These are phyloP conservation scores for Dujonia santamariae DNA, from an alignment of 1,139 yeast genomes.

Conservation along the genomic window DNA sequence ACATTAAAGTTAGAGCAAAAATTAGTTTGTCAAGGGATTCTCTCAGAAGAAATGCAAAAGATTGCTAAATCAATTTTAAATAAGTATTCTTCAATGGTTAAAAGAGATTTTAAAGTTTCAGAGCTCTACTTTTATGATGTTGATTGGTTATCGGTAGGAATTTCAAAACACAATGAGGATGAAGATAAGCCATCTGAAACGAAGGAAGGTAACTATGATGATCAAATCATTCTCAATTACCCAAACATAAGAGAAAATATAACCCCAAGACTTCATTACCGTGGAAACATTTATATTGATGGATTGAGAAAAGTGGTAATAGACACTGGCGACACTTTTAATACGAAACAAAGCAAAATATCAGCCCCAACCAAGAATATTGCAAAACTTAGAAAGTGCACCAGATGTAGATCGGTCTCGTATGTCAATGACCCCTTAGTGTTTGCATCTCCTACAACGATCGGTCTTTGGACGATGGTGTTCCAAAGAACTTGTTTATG, in stretches of 20 bases:
- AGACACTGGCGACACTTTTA: slow-evolving; percentile 13
- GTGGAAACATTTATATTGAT: slow-evolving; percentile 33
- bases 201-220: not conserved
- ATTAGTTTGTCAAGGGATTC: slow-evolving; percentile 59
- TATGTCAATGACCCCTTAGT: slow-evolving; percentile 45
- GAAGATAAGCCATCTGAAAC: slow-evolving; percentile 9
- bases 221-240: slow-evolving; percentile 8
- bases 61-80: slow-evolving; percentile 30
- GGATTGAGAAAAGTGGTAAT: slow-evolving; percentile 43
- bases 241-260: slow-evolving; percentile 10
- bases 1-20: slow-evolving; percentile 58
- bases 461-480: slow-evolving; percentile 67
- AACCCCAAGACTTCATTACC: slow-evolving; percentile 21
- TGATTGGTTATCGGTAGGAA: slow-evolving; percentile 61
- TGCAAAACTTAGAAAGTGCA: slow-evolving; percentile 48
- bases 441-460: slow-evolving; percentile 32
- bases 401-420: slow-evolving; percentile 66
- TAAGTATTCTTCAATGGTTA: slow-evolving; percentile 29
- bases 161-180: slow-evolving; percentile 16
- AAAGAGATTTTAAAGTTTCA: slow-evolving; percentile 41
- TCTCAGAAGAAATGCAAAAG: slow-evolving; percentile 45
- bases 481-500: slow-evolving; percentile 77
- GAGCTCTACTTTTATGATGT: slow-evolving; percentile 66
- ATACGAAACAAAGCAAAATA: slow-evolving; percentile 10
- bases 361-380: slow-evolving; percentile 22